Conservation (phyloP, 148 eudicot species). For the Arbutus unedo region DNA sequence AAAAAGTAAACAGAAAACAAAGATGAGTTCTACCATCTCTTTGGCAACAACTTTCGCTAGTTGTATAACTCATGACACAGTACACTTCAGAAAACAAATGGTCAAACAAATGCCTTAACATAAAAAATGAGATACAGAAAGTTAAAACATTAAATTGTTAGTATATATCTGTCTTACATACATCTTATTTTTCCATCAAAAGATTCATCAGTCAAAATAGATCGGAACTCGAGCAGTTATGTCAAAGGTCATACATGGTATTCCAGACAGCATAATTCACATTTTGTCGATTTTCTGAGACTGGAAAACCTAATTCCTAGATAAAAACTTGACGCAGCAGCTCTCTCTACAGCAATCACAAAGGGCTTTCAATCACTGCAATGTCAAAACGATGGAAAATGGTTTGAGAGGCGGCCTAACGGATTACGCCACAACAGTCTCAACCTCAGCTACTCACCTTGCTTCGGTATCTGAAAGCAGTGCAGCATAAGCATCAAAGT, state of each 20-base stretch:
- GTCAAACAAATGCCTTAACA: neutral
- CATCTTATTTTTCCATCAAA: neutral
- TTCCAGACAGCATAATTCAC: constrained; percentile 7
- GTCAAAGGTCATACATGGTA: neutral
- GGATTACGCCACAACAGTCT: constrained; percentile 4
- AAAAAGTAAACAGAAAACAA: neutral
- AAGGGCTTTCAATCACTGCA: constrained; percentile 36
- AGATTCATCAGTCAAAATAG: neutral
- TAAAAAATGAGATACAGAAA: neutral
- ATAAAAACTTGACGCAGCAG: constrained; percentile 16
- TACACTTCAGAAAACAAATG: neutral
- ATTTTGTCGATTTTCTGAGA: constrained; percentile 15
- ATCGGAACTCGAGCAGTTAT: neutral
- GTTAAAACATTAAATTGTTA: neutral
- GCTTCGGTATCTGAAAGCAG: constrained; percentile 27
- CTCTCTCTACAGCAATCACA: constrained; percentile 17
- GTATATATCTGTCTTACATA: neutral
- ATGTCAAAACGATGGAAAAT: constrained; percentile 18
- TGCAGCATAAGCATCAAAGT: neutral
- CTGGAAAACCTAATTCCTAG: constrained; percentile 15
- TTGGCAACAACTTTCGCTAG: neutral
- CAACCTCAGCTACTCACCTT: constrained; percentile 21
- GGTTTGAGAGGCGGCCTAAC: constrained; percentile 6
- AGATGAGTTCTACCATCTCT: neutral
- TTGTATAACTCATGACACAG: neutral